phyloP scores from a whole-genome alignment of 495 filamentous ascomycete genomes.

The Penicillium odoratum region DNA sequence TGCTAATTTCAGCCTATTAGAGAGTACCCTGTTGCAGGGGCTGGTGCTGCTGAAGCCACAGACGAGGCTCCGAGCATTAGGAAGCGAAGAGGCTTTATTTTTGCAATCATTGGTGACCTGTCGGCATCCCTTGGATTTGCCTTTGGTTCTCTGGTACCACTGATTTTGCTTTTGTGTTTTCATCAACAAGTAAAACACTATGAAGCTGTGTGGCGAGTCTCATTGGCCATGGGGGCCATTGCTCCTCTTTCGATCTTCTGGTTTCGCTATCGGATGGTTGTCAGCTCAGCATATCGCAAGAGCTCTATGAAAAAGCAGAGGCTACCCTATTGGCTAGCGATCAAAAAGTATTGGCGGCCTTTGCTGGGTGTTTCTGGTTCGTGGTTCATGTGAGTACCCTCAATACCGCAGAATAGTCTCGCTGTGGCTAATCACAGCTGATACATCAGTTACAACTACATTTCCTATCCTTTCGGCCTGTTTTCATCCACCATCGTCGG shows the following conservation, averaged over 20 bases:
- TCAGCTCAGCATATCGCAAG: slow-evolving; percentile 67
- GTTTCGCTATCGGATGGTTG: slow-evolving; percentile 38
- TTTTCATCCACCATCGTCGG: slow-evolving; percentile 40
- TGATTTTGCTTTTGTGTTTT: slow-evolving; percentile 30
- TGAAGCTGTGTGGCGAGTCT: slow-evolving; percentile 35
- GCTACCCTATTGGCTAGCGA: slow-evolving; percentile 31
- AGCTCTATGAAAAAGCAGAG: slow-evolving; percentile 53
- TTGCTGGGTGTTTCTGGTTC: slow-evolving; percentile 33
- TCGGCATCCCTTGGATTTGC: slow-evolving; percentile 35
- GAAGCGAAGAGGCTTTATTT: slow-evolving; percentile 34
- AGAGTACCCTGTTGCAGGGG: slow-evolving; percentile 35
- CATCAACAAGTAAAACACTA: slow-evolving; percentile 28
- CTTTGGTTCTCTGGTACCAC: slow-evolving; percentile 32
- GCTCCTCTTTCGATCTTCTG: slow-evolving; percentile 40
- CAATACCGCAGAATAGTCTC: background rate
- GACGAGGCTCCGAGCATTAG: slow-evolving; percentile 32
- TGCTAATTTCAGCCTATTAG: slow-evolving; percentile 7
- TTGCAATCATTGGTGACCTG: slow-evolving; percentile 38
- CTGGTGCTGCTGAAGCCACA: slow-evolving; percentile 37
- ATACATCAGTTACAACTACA: slow-evolving; percentile 37
- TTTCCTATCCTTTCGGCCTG: slow-evolving; percentile 40
- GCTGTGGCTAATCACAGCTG: background rate
- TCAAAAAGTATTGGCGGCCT: slow-evolving; percentile 41
- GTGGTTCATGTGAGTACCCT: slow-evolving; percentile 36
- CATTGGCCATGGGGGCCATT: slow-evolving; percentile 32